Evolutionary conservation across 768 basidiomycete genomes (phyloP).

Genomic region (Phylloporus rhodoxanthus): DNA sequence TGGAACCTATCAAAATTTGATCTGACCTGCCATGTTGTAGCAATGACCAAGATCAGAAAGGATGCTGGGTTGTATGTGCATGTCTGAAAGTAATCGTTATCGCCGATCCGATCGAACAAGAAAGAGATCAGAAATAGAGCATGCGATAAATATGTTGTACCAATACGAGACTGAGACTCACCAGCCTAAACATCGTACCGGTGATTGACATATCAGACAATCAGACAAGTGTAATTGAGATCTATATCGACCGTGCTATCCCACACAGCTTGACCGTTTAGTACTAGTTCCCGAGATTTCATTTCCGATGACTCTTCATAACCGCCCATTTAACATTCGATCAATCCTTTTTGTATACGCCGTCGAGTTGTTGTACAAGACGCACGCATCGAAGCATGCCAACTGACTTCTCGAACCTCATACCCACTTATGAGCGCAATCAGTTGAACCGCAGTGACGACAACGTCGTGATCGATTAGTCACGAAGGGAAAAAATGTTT

Average conservation of each 20-base stretch:
- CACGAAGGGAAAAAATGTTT: too few species aligned
- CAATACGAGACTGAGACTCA: not conserved
- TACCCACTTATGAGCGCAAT: too few species aligned
- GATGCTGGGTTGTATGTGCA: conserved; percentile 54
- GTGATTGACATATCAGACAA: too few species aligned
- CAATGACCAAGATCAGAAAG: conserved; percentile 85
- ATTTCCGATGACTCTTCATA: not conserved
- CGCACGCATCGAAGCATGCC: too few species aligned
- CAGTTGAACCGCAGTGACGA: too few species aligned
- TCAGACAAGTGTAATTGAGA: too few species aligned
- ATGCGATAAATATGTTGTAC: not conserved
- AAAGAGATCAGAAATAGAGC: not conserved
- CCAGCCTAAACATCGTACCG: too few species aligned
- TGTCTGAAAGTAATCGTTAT: conserved; percentile 32
- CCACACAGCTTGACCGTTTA: too few species aligned
- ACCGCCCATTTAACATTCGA: not conserved
- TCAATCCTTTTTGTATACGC: not conserved
- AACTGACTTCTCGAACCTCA: too few species aligned
- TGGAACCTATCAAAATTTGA: not conserved
- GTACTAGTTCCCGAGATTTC: too few species aligned
- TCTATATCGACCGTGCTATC: not conserved
- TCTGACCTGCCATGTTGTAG: conserved; percentile 33
- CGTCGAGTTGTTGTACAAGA: not conserved
- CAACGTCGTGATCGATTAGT: too few species aligned
- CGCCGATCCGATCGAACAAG: not conserved